Evolutionary conservation across 441 rosid species (phyloP).

Genomic region (Erodium trifolium): DNA sequence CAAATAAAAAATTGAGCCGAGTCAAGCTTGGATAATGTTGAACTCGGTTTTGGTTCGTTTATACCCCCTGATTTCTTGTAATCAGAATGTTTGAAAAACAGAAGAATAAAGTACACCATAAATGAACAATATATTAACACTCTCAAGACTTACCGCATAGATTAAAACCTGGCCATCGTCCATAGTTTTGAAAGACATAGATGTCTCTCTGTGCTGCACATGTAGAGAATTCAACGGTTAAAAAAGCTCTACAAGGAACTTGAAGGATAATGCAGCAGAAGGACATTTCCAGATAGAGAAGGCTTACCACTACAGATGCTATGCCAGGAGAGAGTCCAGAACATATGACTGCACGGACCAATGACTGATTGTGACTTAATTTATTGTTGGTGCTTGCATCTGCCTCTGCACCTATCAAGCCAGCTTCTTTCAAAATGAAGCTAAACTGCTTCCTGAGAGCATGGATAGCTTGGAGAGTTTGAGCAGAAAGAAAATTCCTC

Average conservation of each 20-base stretch:
- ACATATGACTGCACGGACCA: conserved; percentile 93
- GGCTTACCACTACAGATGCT: conserved; percentile 83
- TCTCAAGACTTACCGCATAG: conserved; percentile 52
- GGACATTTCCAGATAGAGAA: conserved; percentile 12
- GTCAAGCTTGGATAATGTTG: background rate
- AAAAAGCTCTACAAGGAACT: conserved; percentile 14
- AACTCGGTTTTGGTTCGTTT: background rate
- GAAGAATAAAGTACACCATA: background rate
- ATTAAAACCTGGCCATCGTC: conserved; percentile 92
- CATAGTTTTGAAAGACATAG: conserved; percentile 97
- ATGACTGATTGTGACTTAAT: conserved; percentile 83
- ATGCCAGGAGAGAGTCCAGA: conserved; percentile 97
- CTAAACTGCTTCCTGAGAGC: conserved; percentile 87
- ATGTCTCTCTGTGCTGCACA: conserved; percentile 83
- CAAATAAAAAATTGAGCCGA: background rate
- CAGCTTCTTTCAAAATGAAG: conserved; percentile 84
- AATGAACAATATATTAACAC: background rate
- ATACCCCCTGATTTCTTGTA: background rate
- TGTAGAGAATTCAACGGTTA: conserved; percentile 8
- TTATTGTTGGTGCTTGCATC: conserved; percentile 60
- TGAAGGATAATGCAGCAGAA: conserved; percentile 13
- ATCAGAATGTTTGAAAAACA: background rate
- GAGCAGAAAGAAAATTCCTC: conserved; percentile 95
- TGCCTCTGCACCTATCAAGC: conserved; percentile 53
- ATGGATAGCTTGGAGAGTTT: conserved; percentile 95